Percentiles rank a stretch among this genome's conserved stretches.
Evolutionary conservation across 345 rosid genomes (phyloP).

Genomic region (Pugionium dolabratum): DNA sequence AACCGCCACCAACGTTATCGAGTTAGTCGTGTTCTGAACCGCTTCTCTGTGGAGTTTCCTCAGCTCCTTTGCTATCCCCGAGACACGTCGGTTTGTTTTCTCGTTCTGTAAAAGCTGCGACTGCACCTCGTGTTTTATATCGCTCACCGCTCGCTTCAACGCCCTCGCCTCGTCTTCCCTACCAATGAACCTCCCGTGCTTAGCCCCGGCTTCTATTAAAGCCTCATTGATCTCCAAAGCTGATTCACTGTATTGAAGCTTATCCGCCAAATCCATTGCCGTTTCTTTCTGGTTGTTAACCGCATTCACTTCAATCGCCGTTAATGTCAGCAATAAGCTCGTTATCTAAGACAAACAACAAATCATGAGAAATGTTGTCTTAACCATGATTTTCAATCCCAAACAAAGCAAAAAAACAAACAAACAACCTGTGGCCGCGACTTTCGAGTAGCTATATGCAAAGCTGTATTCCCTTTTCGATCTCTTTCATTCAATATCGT

Average conservation of each 20-base stretch:
- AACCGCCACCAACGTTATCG: slow-evolving; percentile 87
- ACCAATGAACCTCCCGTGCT: slow-evolving; percentile 75
- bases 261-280: slow-evolving; percentile 95
- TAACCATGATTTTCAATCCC: not conserved
- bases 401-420: not conserved
- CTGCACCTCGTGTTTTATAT: slow-evolving; percentile 92
- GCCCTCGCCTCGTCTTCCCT: slow-evolving; percentile 78
- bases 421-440: slow-evolving; percentile 66
- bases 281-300: slow-evolving; percentile 84
- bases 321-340: slow-evolving; percentile 52
- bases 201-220: slow-evolving; percentile 79
- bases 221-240: slow-evolving; percentile 75
- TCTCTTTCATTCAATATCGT: slow-evolving; percentile 77
- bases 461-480: slow-evolving; percentile 88
- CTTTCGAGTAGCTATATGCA: slow-evolving; percentile 93
- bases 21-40: slow-evolving; percentile 92
- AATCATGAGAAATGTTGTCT: too few species aligned
- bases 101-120: slow-evolving; percentile 89
- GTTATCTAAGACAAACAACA: slow-evolving; percentile 47
- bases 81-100: slow-evolving; percentile 79
- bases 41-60: slow-evolving; percentile 95
- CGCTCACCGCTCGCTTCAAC: slow-evolving; percentile 91
- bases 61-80: slow-evolving; percentile 91
- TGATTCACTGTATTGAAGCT: slow-evolving; percentile 76
- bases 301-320: slow-evolving; percentile 69